These are phyloP conservation scores for Daldinia loculata DNA, from an alignment of 495 filamentous ascomycete genomes.

Conservation along the genomic window DNA sequence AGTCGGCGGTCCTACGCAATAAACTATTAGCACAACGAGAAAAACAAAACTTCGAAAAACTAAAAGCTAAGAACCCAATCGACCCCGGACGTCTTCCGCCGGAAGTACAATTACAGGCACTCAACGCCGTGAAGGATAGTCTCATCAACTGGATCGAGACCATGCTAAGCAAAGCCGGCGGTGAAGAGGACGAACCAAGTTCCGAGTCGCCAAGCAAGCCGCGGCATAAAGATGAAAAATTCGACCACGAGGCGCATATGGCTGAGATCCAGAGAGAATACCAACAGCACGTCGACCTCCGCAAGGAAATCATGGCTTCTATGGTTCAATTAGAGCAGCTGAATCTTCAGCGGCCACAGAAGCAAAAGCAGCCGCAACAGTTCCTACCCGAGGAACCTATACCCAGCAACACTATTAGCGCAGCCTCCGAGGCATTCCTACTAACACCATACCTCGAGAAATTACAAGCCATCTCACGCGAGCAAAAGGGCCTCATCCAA, in stretches of 20 bases:
- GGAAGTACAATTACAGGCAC: constrained; percentile 57
- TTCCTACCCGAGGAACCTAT: constrained; percentile 41
- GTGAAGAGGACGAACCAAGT: constrained; percentile 52
- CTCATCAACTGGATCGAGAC: constrained; percentile 78
- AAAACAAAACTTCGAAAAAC: constrained; percentile 66
- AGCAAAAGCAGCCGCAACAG: constrained; percentile 4
- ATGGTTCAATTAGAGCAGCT: constrained; percentile 39
- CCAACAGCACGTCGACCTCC: constrained; percentile 53
- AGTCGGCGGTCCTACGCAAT: constrained; percentile 70
- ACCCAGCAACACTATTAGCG: constrained; percentile 1
- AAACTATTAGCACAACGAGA: constrained; percentile 69
- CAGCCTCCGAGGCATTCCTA: constrained; percentile 51
- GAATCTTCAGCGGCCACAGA: constrained; percentile 16
- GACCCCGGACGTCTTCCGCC: constrained; percentile 45
- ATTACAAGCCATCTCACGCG: constrained; percentile 64
- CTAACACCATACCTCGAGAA: constrained; percentile 64
- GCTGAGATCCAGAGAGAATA: constrained; percentile 63
- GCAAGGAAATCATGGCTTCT: constrained; percentile 54
- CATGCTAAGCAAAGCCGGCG: constrained; percentile 65
- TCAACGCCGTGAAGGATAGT: constrained; percentile 65
- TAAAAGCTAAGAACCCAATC: constrained; percentile 55
- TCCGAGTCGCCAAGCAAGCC: constrained; percentile 52
- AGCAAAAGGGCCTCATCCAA: constrained; percentile 68
- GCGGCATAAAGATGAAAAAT: constrained; percentile 52
- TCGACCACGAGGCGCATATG: constrained; percentile 52